A percentile compares a stretch with the other conserved stretches of the same genome.
These are phyloP conservation scores for Tranzscheliella williamsii DNA, from an alignment of 1,284 basidiomycete genomes.

Conservation along the genomic window DNA sequence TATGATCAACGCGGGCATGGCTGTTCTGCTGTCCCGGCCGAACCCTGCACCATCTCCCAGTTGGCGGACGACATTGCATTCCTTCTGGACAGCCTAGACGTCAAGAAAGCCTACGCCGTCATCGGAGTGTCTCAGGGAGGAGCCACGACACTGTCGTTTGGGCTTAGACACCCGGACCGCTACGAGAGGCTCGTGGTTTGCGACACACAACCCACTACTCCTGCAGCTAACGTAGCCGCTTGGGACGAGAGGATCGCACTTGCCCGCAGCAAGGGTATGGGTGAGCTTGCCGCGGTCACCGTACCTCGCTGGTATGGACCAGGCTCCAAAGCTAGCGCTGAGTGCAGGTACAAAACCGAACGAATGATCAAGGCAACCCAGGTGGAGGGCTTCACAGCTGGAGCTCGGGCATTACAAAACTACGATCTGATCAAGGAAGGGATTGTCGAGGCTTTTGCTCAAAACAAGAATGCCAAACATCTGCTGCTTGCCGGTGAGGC, in stretches of 20 bases:
- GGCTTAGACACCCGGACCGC: constrained; percentile 57
- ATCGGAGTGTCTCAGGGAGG: constrained; percentile 64
- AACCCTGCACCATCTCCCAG: constrained; percentile 59
- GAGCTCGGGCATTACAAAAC: constrained; percentile 62
- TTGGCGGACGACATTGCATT: constrained; percentile 62
- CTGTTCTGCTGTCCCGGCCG: constrained; percentile 52
- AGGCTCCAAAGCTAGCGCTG: constrained; percentile 47
- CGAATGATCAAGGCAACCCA: constrained; percentile 57
- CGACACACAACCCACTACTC: constrained; percentile 63
- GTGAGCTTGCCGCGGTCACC: constrained; percentile 60
- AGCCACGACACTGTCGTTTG: constrained; percentile 62
- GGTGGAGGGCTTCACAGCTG: constrained; percentile 62
- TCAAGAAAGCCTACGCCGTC: constrained; percentile 56
- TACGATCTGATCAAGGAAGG: constrained; percentile 61
- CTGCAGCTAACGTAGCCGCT: constrained; percentile 61
- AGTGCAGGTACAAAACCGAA: constrained; percentile 30
- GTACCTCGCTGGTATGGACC: constrained; percentile 62
- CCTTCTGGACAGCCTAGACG: constrained; percentile 58
- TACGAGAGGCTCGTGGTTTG: constrained; percentile 60
- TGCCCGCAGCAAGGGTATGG: constrained; percentile 56
- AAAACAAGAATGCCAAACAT: constrained; percentile 20
- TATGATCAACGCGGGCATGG: constrained; percentile 64
- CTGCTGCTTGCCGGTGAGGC: constrained; percentile 62
- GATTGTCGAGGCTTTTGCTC: constrained; percentile 48
- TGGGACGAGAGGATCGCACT: constrained; percentile 63